Percentiles rank a stretch among this genome's conserved stretches.
Evolutionary conservation across 805 yeast genomes (phyloP).

Genomic region (Candida argentea): DNA sequence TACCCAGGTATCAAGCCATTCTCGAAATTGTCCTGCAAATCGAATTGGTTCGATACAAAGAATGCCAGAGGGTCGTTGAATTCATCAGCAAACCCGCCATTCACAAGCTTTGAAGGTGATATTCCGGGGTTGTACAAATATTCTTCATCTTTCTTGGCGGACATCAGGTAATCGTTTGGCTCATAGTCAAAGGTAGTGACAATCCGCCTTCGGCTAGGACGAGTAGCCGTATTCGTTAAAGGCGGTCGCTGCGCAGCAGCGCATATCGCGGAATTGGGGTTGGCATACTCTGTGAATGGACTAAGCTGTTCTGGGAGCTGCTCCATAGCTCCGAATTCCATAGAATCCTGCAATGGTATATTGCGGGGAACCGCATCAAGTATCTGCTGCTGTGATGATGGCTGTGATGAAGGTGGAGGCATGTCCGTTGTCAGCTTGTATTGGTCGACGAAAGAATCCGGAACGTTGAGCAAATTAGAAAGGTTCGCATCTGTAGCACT

Average conservation of each 20-base stretch:
- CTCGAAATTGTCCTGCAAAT: constrained; percentile 6
- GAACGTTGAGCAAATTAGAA: neutral
- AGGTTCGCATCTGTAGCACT: too few relatives aligned
- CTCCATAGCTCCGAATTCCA: constrained; percentile 1
- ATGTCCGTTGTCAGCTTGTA: neutral
- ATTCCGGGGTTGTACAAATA: constrained; percentile 31
- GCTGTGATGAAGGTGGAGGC: constrained; percentile 5
- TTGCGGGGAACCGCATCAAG: constrained; percentile 4
- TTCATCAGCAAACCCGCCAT: constrained; percentile 17
- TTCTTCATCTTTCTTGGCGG: constrained; percentile 22
- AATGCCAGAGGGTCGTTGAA: constrained; percentile 16
- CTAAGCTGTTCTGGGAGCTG: constrained; percentile 4
- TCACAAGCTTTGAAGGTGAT: constrained; percentile 29
- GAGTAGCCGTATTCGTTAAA: too few relatives aligned
- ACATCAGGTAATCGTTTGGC: constrained; percentile 3
- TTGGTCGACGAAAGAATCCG: neutral
- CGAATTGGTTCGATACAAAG: constrained; percentile 11
- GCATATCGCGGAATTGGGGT: constrained; percentile 22
- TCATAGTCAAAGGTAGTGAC: constrained; percentile 22
- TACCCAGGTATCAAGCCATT: constrained; percentile 18
- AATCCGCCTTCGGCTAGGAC: constrained; percentile 17
- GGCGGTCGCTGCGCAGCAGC: too few relatives aligned
- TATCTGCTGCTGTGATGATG: constrained; percentile 5
- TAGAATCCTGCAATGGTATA: constrained; percentile 4
- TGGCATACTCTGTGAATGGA: constrained; percentile 32